Conservation (phyloP, 1,284 basidiomycete genomes). For the Rhizoctonia solani region DNA sequence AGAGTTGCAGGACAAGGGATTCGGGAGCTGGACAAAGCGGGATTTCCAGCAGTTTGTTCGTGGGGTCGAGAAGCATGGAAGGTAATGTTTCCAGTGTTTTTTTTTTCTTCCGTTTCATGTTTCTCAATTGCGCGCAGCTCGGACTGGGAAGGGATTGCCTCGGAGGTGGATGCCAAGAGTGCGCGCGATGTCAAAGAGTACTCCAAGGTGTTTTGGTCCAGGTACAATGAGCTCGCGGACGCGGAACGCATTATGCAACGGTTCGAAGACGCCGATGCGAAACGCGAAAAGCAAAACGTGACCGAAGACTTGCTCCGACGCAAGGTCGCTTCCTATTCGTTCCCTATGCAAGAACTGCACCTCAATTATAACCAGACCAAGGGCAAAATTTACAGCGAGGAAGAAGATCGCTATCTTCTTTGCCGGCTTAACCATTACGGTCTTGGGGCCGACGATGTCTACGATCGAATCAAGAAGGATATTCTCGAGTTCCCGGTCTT, state of each 20-base stretch:
- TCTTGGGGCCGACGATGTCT: slow-evolving; percentile 88
- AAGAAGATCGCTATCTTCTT: slow-evolving; percentile 95
- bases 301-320: slow-evolving; percentile 75
- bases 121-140: slow-evolving; percentile 55
- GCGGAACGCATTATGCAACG: slow-evolving; percentile 80
- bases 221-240: slow-evolving; percentile 85
- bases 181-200: slow-evolving; percentile 82
- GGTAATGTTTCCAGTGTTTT: slow-evolving; percentile 53
- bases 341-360: slow-evolving; percentile 94
- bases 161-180: slow-evolving; percentile 87
- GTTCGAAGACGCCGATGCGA: slow-evolving; percentile 82
- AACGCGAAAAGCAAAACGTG: slow-evolving; percentile 83
- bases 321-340: slow-evolving; percentile 80
- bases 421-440: slow-evolving; percentile 92
- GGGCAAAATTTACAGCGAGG: slow-evolving; percentile 94
- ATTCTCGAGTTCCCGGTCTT: slow-evolving; percentile 97
- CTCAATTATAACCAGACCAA: slow-evolving; percentile 94
- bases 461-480: slow-evolving; percentile 95
- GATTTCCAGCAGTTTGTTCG: slow-evolving; percentile 93
- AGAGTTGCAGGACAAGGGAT: slow-evolving; percentile 75
- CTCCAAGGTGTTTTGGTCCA: slow-evolving; percentile 85
- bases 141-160: slow-evolving; percentile 74
- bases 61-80: slow-evolving; percentile 85
- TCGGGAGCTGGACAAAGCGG: slow-evolving; percentile 87
- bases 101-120: neutral